Conservation (phyloP, 768 basidiomycete species). For the Naganishia randhawae region DNA sequence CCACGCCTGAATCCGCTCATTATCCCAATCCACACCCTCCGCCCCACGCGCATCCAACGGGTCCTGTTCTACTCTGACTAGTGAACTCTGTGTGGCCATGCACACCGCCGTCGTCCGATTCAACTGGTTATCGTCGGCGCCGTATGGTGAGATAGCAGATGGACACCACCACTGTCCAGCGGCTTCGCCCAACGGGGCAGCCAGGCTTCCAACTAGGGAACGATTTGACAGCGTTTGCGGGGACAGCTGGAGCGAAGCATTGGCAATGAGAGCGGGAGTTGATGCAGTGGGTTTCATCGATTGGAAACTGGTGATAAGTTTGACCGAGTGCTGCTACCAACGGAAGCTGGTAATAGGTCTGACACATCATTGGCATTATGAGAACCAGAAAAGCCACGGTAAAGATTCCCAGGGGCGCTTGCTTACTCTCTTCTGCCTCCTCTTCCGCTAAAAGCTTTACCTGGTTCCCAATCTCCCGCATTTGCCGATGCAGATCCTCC, state of each 20-base stretch:
- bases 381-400: background rate
- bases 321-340: no score
- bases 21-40: constrained; percentile 41
- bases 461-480: background rate
- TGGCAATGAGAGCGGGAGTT: constrained; percentile 2
- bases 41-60: constrained; percentile 6
- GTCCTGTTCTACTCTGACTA: constrained; percentile 28
- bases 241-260: constrained; percentile 9
- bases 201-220: constrained; percentile 12
- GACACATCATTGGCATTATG: background rate
- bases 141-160: constrained; percentile 25
- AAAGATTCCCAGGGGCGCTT: no score
- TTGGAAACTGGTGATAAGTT: no score
- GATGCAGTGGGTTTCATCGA: background rate
- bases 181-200: constrained; percentile 27
- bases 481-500: background rate
- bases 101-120: constrained; percentile 7
- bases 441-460: background rate
- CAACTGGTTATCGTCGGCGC: constrained; percentile 8
- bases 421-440: background rate
- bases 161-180: constrained; percentile 39
- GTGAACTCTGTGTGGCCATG: constrained; percentile 35
- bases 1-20: constrained; percentile 42
- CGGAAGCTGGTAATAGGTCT: no score
- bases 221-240: constrained; percentile 20